Evolutionary conservation across 2,329 filamentous ascomycete species (phyloP).

Genomic region (Xylaria sp.): DNA sequence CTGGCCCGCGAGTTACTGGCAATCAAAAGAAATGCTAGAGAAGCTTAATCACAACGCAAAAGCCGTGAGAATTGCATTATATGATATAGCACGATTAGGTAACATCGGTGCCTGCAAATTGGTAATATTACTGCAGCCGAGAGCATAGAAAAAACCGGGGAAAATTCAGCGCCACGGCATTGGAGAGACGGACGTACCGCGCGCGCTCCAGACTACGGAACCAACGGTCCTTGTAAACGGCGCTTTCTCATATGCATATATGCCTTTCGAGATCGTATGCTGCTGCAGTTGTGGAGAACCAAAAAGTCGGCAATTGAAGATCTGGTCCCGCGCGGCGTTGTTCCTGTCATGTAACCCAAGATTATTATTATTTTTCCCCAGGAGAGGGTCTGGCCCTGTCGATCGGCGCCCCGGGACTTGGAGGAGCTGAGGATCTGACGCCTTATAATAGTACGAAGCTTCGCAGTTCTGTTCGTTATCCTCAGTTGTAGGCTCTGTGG

Average conservation of each 20-base stretch:
- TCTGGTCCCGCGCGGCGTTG: constrained; percentile 13
- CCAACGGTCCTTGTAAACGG: constrained; percentile 28
- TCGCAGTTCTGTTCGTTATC: neutral
- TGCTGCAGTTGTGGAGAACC: constrained; percentile 42
- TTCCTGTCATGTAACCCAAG: constrained; percentile 34
- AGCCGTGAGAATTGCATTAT: neutral
- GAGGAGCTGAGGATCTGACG: constrained; percentile 18
- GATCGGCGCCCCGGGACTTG: constrained; percentile 35
- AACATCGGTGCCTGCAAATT: neutral
- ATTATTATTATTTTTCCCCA: constrained; percentile 27
- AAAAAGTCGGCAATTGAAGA: constrained; percentile 33
- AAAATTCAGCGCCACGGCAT: constrained; percentile 21
- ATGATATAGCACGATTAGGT: constrained; percentile 5
- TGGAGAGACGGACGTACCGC: constrained; percentile 10
- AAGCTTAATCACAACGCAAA: neutral
- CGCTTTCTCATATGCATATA: constrained; percentile 14
- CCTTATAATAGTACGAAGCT: constrained; percentile 31
- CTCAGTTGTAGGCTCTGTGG: neutral
- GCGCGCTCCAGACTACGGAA: constrained; percentile 28
- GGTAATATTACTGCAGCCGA: constrained; percentile 13
- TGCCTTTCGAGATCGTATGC: constrained; percentile 19
- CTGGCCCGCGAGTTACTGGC: neutral
- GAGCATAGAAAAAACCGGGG: constrained; percentile 11
- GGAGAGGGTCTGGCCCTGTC: constrained; percentile 29
- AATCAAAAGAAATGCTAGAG: neutral